Conservation (phyloP, 768 basidiomycete species). For the Obba rivulosa region DNA sequence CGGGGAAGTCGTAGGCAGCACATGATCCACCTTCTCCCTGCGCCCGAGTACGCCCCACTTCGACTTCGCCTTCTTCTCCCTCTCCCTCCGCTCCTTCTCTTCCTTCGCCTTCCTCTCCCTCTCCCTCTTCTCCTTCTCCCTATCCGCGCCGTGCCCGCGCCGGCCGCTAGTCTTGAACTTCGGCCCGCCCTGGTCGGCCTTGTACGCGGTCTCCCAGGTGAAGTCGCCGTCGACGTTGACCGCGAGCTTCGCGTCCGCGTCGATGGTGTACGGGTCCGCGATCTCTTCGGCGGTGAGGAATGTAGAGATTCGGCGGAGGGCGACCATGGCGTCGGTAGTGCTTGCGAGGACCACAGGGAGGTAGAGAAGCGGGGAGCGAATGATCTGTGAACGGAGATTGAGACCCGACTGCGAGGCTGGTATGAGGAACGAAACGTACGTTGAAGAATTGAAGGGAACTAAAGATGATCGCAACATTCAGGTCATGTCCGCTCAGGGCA, state of each 20-base stretch:
- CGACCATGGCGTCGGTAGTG: slow-evolving; percentile 73
- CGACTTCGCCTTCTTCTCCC: slow-evolving; percentile 1
- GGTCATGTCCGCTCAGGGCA: slow-evolving; percentile 50
- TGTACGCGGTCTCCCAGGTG: slow-evolving; percentile 72
- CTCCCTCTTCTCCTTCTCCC: slow-evolving; percentile 14
- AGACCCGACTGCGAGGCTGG: slow-evolving; percentile 7
- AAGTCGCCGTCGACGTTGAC: slow-evolving; percentile 65
- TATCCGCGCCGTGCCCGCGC: slow-evolving; percentile 3
- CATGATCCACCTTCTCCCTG: slow-evolving; percentile 15
- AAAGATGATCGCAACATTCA: slow-evolving; percentile 73
- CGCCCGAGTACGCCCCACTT: slow-evolving; percentile 8
- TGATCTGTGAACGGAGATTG: slow-evolving; percentile 32
- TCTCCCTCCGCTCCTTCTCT: slow-evolving; percentile 13
- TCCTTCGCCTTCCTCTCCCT: slow-evolving; percentile 10
- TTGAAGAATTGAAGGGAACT: slow-evolving; percentile 84
- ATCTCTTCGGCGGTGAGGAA: slow-evolving; percentile 85
- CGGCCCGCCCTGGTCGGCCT: slow-evolving; percentile 15
- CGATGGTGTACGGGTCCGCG: slow-evolving; percentile 50
- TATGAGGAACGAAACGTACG: slow-evolving; percentile 59
- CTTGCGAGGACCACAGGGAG: slow-evolving; percentile 49
- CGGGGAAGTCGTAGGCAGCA: slow-evolving; percentile 14
- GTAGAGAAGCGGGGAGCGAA: slow-evolving; percentile 52
- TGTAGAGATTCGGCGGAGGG: slow-evolving; percentile 65
- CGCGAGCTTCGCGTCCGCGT: slow-evolving; percentile 52
- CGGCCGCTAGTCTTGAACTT: slow-evolving; percentile 12